phyloP scores from a whole-genome alignment of 208 protist species.

The Crithidia bombi region DNA sequence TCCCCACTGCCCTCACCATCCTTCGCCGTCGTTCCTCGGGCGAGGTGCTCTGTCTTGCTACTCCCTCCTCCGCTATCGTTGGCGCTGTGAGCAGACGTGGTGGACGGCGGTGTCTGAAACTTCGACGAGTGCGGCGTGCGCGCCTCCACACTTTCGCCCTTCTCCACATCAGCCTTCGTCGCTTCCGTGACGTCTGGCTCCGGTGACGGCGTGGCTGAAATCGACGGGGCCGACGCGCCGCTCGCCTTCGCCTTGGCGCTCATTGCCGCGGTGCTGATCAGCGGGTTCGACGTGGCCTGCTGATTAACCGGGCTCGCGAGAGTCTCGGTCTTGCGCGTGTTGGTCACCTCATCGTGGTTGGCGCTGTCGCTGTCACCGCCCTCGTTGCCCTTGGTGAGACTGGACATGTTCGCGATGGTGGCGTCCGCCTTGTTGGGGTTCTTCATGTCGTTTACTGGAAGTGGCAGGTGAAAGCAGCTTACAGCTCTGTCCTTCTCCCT shows the following conservation, averaged over 20 bases:
- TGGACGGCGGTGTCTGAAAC: background rate
- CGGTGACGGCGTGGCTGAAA: background rate
- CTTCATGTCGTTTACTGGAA: background rate
- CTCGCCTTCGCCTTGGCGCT: background rate
- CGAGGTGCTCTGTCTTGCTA: background rate
- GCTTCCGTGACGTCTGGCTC: background rate
- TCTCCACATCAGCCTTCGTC: background rate
- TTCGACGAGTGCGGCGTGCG: background rate
- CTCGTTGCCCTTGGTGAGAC: background rate
- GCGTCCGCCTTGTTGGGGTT: background rate
- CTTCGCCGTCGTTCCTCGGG: background rate
- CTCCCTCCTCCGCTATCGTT: background rate
- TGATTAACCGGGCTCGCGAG: background rate
- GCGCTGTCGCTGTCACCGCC: background rate
- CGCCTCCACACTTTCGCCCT: background rate
- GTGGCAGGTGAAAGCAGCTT: background rate
- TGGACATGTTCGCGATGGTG: background rate
- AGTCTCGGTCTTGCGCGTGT: background rate
- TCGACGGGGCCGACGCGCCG: background rate
- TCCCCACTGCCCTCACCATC: background rate
- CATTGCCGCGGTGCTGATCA: background rate
- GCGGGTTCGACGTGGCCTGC: constrained; percentile 1
- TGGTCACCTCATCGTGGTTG: background rate
- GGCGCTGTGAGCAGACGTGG: constrained; percentile 3
- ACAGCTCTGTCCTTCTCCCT: background rate